A percentile compares a stretch with the other conserved stretches of the same genome.
These are phyloP conservation scores for Dianthus caryophyllus DNA, from an alignment of 148 eudicot genomes.

Conservation along the genomic window DNA sequence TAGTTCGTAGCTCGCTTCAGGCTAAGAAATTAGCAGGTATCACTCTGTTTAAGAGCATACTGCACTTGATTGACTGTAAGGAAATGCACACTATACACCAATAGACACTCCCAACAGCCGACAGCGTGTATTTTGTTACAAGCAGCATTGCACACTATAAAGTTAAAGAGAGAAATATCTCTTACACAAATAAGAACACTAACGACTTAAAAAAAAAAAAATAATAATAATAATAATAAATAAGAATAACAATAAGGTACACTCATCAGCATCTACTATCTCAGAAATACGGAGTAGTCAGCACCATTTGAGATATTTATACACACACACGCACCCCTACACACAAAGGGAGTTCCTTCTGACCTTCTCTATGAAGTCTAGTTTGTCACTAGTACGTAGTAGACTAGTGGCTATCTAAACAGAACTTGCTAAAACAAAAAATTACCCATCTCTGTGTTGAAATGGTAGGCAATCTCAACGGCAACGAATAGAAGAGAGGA, in stretches of 20 bases:
- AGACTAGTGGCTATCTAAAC: background rate
- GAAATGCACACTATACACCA: too few species aligned
- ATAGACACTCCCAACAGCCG: too few species aligned
- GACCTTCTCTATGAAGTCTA: background rate
- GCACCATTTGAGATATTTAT: background rate
- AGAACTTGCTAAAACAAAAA: background rate
- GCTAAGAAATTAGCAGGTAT: too few species aligned
- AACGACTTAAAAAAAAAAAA: too few species aligned
- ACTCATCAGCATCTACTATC: background rate
- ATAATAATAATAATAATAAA: background rate
- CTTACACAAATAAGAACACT: background rate
- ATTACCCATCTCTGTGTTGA: background rate
- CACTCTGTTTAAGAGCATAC: too few species aligned
- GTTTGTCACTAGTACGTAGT: background rate
- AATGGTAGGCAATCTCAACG: background rate
- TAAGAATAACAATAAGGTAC: background rate
- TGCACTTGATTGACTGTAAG: too few species aligned
- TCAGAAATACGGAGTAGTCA: background rate
- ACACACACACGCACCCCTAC: background rate
- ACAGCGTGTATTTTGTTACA: background rate
- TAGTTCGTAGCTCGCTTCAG: too few species aligned
- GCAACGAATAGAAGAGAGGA: background rate
- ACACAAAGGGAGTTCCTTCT: background rate
- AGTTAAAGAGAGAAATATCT: background rate
- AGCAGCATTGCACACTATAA: background rate